Percentiles rank a stretch among this genome's conserved stretches.
Evolutionary conservation across 768 basidiomycete genomes (phyloP).

Genomic region (Rhizopogon vinicolor): DNA sequence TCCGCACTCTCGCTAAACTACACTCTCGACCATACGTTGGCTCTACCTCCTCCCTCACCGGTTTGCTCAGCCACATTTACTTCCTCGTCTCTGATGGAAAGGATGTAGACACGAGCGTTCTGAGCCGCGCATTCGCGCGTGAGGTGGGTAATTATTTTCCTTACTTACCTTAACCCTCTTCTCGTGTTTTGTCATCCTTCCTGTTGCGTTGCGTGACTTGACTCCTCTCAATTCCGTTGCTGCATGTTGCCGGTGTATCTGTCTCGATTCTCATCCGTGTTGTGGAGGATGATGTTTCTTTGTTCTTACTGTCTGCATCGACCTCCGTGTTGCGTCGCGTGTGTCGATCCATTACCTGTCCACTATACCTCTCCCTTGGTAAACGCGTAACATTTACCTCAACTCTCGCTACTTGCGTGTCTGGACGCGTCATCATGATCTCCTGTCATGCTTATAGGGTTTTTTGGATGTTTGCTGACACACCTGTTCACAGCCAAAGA

Average conservation of each 20-base stretch:
- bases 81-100: slow-evolving; percentile 77
- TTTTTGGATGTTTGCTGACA: background rate
- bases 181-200: no score
- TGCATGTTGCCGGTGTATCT: background rate
- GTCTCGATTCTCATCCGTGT: background rate
- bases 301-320: no score
- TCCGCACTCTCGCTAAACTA: slow-evolving; percentile 54
- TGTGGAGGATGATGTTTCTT: background rate
- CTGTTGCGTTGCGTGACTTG: slow-evolving; percentile 1
- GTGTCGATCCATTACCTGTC: no score
- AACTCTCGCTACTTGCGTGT: background rate
- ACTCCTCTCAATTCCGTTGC: background rate
- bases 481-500: slow-evolving; percentile 36
- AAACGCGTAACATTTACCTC: background rate
- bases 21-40: slow-evolving; percentile 67
- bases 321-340: no score
- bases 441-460: background rate
- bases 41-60: slow-evolving; percentile 86
- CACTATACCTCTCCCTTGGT: background rate
- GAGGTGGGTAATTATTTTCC: slow-evolving; percentile 41
- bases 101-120: slow-evolving; percentile 50
- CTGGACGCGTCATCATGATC: background rate
- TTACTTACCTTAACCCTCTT: background rate
- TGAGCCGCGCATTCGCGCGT: slow-evolving; percentile 56
- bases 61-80: slow-evolving; percentile 83